Conservation (phyloP, 1,284 basidiomycete genomes). For the Nidula niveotomentosa region DNA sequence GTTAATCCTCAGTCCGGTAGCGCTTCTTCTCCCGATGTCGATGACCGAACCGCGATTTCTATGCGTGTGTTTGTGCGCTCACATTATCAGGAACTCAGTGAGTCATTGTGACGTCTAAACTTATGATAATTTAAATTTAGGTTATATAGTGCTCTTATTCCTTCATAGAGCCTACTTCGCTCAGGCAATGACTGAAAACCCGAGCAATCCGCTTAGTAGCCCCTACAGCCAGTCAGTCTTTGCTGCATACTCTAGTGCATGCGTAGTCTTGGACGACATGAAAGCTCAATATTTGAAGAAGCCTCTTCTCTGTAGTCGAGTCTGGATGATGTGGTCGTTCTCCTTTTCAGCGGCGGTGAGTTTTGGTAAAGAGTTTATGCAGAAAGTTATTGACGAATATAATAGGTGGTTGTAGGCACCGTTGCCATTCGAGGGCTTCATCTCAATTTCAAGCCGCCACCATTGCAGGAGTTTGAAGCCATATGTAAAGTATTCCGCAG, state of each 20-base stretch:
- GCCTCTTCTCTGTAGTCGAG: slow-evolving; percentile 36
- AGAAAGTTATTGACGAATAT: slow-evolving; percentile 2
- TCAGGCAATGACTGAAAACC: slow-evolving; percentile 42
- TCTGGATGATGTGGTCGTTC: slow-evolving; percentile 51
- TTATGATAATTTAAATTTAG: not conserved
- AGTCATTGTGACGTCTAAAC: slow-evolving; percentile 10
- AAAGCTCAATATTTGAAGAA: slow-evolving; percentile 35
- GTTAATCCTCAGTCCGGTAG: slow-evolving; percentile 21
- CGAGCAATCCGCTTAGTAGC: slow-evolving; percentile 37
- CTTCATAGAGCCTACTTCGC: slow-evolving; percentile 50
- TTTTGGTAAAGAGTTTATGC: slow-evolving; percentile 1
- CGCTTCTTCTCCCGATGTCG: slow-evolving; percentile 10
- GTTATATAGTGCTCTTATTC: slow-evolving; percentile 39
- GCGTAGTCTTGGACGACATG: slow-evolving; percentile 34
- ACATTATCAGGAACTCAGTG: slow-evolving; percentile 47
- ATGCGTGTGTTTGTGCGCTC: slow-evolving; percentile 44
- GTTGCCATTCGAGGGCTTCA: slow-evolving; percentile 38
- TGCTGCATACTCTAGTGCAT: slow-evolving; percentile 44
- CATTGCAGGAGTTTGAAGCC: slow-evolving; percentile 38
- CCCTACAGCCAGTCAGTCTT: slow-evolving; percentile 40
- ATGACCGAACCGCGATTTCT: slow-evolving; percentile 30
- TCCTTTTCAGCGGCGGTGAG: slow-evolving; percentile 46
- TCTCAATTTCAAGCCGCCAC: slow-evolving; percentile 35
- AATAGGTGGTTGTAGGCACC: slow-evolving; percentile 42
- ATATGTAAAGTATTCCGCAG: slow-evolving; percentile 38